Conservation (phyloP, 495 filamentous ascomycete genomes). For the Podospora conica region DNA sequence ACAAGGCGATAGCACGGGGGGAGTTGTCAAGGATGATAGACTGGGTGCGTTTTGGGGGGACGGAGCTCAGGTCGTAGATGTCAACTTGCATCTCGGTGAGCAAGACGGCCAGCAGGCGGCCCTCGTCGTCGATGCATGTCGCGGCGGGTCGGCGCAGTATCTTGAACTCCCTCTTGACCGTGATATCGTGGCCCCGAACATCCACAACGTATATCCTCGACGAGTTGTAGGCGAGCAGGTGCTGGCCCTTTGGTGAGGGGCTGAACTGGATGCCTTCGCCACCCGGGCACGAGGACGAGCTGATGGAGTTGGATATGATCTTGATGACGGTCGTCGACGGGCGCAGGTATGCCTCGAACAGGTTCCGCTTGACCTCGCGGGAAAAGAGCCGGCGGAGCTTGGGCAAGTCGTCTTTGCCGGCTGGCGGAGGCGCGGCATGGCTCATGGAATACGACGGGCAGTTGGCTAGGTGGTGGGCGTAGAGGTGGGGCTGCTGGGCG, state of each 20-base stretch:
- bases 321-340: constrained; percentile 65
- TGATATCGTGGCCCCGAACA: constrained; percentile 48
- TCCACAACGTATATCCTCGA: constrained; percentile 79
- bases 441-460: constrained; percentile 63
- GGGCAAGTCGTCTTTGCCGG: constrained; percentile 49
- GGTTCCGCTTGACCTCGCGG: constrained; percentile 65
- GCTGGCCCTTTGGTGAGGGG: constrained; percentile 66
- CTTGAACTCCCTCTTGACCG: constrained; percentile 71
- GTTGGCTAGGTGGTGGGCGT: constrained; percentile 66
- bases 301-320: constrained; percentile 75
- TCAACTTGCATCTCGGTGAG: constrained; percentile 77
- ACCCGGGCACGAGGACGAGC: constrained; percentile 73
- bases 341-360: constrained; percentile 72
- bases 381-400: constrained; percentile 61
- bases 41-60: constrained; percentile 58
- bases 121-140: constrained; percentile 74
- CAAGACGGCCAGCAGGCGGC: constrained; percentile 68
- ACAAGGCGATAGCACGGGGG: constrained; percentile 70
- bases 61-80: constrained; percentile 61
- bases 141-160: constrained; percentile 70
- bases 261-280: constrained; percentile 82
- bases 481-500: constrained; percentile 65
- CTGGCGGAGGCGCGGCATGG: constrained; percentile 38
- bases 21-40: constrained; percentile 68
- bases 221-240: constrained; percentile 76